Evolutionary conservation across 2,329 filamentous ascomycete species (phyloP).

Genomic region (Ophiostoma pallidulum): DNA sequence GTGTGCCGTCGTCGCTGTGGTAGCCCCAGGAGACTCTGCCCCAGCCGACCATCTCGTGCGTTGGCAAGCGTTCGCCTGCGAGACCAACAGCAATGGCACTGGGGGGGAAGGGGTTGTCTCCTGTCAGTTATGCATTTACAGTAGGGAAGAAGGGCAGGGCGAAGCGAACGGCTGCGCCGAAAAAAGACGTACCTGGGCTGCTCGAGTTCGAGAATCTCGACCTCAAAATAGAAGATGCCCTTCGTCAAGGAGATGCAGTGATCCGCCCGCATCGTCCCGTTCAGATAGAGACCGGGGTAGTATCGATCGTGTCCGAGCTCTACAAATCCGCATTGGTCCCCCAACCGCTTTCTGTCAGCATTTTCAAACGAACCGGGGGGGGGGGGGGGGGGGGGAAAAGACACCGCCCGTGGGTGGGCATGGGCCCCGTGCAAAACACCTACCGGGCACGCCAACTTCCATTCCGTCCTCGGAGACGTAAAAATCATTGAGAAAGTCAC

Average conservation of each 20-base stretch:
- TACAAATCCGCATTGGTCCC: not conserved
- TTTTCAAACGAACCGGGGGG: no score
- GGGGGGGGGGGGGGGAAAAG: not conserved
- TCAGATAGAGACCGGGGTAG: not conserved
- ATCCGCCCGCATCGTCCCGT: not conserved
- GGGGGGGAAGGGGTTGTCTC: no score
- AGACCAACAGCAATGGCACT: not conserved
- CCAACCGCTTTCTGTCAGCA: no score
- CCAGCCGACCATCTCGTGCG: not conserved
- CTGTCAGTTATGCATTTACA: no score
- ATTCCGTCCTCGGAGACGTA: constrained; percentile 1
- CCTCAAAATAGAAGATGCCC: constrained; percentile 11
- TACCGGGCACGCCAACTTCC: not conserved
- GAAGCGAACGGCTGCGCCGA: not conserved
- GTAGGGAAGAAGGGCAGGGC: not conserved
- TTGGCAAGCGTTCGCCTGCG: not conserved
- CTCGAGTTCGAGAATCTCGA: constrained; percentile 1
- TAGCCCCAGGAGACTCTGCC: not conserved
- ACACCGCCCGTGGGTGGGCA: no score
- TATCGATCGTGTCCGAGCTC: not conserved
- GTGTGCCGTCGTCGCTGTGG: constrained; percentile 3
- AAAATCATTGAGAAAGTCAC: not conserved
- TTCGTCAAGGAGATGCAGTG: not conserved
- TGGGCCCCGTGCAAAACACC: no score
- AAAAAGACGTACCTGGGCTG: not conserved